These are phyloP conservation scores for Colletotrichum truncatum DNA, from an alignment of 2,329 filamentous ascomycete species.

Conservation along the genomic window DNA sequence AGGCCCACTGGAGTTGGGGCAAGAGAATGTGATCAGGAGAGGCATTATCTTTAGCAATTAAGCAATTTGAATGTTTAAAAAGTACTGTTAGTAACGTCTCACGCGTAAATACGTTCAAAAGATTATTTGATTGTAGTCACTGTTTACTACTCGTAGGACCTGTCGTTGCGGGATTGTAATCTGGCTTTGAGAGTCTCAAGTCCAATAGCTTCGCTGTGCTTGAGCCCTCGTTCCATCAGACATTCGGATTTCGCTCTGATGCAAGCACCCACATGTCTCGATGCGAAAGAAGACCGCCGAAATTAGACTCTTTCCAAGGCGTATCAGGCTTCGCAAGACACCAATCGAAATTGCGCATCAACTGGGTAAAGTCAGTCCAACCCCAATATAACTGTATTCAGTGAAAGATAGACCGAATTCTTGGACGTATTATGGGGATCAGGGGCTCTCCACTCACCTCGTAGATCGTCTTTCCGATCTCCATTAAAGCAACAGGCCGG, in stretches of 20 bases:
- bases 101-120: too few species aligned
- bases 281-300: conserved; percentile 18
- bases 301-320: conserved; percentile 29
- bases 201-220: too few species aligned
- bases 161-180: too few species aligned
- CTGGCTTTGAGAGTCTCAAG: too few species aligned
- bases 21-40: background rate
- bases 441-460: conserved; percentile 51
- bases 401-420: too few species aligned
- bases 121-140: too few species aligned
- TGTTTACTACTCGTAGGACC: too few species aligned
- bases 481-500: conserved; percentile 56
- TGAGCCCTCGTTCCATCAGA: background rate
- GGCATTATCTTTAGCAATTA: background rate
- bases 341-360: conserved; percentile 32
- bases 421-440: too few species aligned
- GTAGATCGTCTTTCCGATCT: conserved; percentile 56
- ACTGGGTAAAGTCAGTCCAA: background rate
- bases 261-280: conserved; percentile 30
- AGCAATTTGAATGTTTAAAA: too few species aligned
- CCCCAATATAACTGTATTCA: too few species aligned
- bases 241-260: conserved; percentile 1
- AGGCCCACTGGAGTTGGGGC: conserved; percentile 27
- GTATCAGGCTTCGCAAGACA: conserved; percentile 27
- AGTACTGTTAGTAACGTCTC: too few species aligned